phyloP scores from a whole-genome alignment of 331 rosid species.

The Rhamnella rubrinervis region DNA sequence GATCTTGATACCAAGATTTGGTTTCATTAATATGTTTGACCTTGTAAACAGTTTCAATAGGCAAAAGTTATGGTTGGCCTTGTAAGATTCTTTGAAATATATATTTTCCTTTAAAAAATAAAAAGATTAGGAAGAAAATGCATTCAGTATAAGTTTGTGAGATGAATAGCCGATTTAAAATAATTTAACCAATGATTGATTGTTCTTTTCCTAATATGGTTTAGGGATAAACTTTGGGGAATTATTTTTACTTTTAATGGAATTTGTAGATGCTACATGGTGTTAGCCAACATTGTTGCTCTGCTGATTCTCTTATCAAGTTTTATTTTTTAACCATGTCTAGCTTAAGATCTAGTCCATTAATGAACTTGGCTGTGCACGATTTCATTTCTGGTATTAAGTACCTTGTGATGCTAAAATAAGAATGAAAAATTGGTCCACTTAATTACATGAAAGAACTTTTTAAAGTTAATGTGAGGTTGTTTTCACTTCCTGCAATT shows the following conservation, averaged over 20 bases:
- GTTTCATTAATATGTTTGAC: not conserved
- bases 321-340: not conserved
- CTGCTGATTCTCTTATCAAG: not conserved
- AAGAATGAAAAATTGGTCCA: too few relatives aligned
- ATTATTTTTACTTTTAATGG: too few relatives aligned
- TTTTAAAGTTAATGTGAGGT: constrained; percentile 2
- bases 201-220: not conserved
- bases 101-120: not conserved
- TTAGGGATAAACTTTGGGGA: not conserved
- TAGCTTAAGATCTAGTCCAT: not conserved
- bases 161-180: not conserved
- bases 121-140: too few relatives aligned
- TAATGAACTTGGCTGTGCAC: not conserved
- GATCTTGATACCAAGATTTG: not conserved
- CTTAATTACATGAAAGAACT: not conserved
- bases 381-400: too few relatives aligned
- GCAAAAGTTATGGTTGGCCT: not conserved
- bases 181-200: not conserved
- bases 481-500: constrained; percentile 1
- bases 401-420: too few relatives aligned
- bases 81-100: not conserved
- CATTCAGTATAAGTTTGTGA: not conserved
- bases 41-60: not conserved
- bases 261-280: too few relatives aligned
- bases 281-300: not conserved